phyloP scores from a whole-genome alignment of 768 basidiomycete genomes.

The Suillus subalutaceus region DNA sequence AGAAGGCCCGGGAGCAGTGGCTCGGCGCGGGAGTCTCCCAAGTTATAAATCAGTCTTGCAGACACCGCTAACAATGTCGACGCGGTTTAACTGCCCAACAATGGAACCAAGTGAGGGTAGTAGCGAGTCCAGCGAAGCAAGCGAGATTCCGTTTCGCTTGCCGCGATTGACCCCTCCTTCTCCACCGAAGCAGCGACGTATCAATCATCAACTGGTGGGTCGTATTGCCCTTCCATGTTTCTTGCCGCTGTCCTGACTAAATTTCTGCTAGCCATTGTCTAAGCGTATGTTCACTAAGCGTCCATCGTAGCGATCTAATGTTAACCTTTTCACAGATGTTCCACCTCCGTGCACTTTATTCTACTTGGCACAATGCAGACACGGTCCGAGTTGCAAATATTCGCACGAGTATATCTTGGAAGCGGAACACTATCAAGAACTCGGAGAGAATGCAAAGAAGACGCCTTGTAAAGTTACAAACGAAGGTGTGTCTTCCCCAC shows the following conservation, averaged over 20 bases:
- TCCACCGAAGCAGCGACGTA: constrained; percentile 40
- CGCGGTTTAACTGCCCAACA: constrained; percentile 39
- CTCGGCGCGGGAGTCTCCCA: constrained; percentile 30
- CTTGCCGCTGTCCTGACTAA: constrained; percentile 4
- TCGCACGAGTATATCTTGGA: constrained; percentile 63
- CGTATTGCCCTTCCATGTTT: constrained; percentile 23
- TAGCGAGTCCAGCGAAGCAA: constrained; percentile 49
- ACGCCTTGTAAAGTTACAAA: constrained; percentile 63
- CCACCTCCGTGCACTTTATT: constrained; percentile 71
- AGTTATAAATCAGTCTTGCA: constrained; percentile 48
- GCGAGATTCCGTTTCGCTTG: constrained; percentile 33
- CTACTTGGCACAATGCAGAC: constrained; percentile 64
- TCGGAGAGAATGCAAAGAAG: constrained; percentile 60
- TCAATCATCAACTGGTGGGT: constrained; percentile 59
- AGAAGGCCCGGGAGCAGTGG: constrained; percentile 19
- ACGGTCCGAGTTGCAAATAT: constrained; percentile 60
- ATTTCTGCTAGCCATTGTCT: constrained; percentile 48
- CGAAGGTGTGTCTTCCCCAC: constrained; percentile 44
- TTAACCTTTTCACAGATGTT: constrained; percentile 43
- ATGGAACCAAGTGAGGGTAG: constrained; percentile 48
- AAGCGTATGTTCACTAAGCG: constrained; percentile 51
- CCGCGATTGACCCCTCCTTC: constrained; percentile 36
- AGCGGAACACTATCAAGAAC: constrained; percentile 53
- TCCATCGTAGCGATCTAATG: constrained; percentile 2
- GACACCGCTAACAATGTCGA: constrained; percentile 19